Conservation (phyloP, 768 basidiomycete genomes). For the Trametes villosa region DNA sequence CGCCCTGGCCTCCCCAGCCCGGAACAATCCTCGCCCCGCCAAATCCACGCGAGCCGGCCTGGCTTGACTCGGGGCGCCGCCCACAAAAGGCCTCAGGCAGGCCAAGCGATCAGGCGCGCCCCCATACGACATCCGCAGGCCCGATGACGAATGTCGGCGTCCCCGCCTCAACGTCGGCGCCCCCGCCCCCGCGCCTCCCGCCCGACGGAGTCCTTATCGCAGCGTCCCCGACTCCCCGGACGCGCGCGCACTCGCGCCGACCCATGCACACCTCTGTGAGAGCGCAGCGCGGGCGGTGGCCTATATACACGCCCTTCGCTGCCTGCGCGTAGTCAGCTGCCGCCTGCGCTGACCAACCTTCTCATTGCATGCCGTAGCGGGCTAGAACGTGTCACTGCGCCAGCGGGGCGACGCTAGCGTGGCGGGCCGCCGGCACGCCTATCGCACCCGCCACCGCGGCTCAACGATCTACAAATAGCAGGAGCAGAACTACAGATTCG, state of each 20-base stretch:
- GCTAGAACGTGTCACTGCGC: not conserved
- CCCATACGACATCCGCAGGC: not conserved
- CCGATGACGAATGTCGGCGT: not conserved
- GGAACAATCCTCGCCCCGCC: conserved; percentile 15
- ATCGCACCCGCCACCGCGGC: no score
- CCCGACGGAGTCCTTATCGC: not conserved
- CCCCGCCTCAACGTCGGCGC: not conserved
- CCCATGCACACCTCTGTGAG: not conserved
- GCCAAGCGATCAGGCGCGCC: not conserved
- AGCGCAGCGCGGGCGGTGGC: not conserved
- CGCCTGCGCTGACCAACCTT: conserved; percentile 5
- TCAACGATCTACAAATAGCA: no score
- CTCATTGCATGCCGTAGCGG: not conserved
- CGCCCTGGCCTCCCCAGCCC: conserved; percentile 10
- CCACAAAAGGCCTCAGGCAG: not conserved
- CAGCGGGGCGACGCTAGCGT: not conserved
- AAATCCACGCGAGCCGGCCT: not conserved
- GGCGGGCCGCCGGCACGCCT: not conserved
- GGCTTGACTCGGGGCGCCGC: not conserved
- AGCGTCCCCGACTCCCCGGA: not conserved
- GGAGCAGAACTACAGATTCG: no score
- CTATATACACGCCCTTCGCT: no score
- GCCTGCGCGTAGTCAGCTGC: conserved; percentile 5
- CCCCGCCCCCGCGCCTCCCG: not conserved
- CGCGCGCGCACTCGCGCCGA: not conserved